Evolutionary conservation across 495 filamentous ascomycete species (phyloP), one percentile per base, ranked within the genome.

Genomic region (Echria macrotheca): DNA sequence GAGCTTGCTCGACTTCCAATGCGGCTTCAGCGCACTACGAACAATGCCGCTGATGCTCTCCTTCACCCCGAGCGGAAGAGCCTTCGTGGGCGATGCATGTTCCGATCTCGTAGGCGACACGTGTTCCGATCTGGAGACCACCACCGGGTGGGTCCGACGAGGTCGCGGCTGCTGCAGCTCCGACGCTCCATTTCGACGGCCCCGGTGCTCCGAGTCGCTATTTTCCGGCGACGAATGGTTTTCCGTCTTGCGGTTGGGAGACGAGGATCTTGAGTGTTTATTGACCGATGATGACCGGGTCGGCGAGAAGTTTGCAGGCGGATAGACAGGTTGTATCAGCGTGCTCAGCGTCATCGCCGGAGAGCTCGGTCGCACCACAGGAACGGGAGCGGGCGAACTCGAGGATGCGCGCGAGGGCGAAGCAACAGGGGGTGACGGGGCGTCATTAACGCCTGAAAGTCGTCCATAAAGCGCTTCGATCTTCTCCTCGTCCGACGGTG

Each of bases 31-130:
- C 0, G 83, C 86, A 17, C 74, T 68, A 22, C 83, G 81, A 40
- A 96, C 90, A 69, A 95, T 85, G 48, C 78, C 81, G 59, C 85
- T 89, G 38, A 96, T 83, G 49, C 80, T 86, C 40, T 86, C 75
- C 61, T 96, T 96, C 47, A 85, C 80, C 35, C 83, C 78, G 14
- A 81, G 72, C 0, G 88, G 82, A 45, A 89, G 72, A 1, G 69
- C 68, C 10, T 70, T 46, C 22, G 80, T 77, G 9, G 84, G 79
- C 8, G 82, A 82, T 1, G 68, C 68, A 18, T 85, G 76, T 12
- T 67, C 60, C 5, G 81, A 79, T 28, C 76, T 66, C 5, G 66
- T 66, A 9, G 84, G 79, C 8, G 82, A 82, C 1, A 69, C 68
- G 17, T 85, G 76, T 12, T 67, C 60, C 5, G 81, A 79, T 28